Percentiles rank a stretch among this genome's conserved stretches.
These are phyloP conservation scores for Dujonia santamariae DNA, from an alignment of 1,139 yeast genomes.

Conservation along the genomic window DNA sequence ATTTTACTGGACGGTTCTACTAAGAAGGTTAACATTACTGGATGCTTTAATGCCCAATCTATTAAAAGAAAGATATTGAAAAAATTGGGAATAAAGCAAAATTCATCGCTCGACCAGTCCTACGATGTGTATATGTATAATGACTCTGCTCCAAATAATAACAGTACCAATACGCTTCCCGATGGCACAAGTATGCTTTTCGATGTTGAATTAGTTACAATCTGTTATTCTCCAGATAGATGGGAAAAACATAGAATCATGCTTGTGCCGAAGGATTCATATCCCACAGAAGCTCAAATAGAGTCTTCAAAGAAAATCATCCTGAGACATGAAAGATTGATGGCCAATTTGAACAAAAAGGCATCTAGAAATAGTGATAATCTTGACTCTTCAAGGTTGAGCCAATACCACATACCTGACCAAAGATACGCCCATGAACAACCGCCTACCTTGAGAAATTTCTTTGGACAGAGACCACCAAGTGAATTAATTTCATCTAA, in stretches of 20 bases:
- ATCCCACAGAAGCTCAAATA: slow-evolving; percentile 64
- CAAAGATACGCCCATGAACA: slow-evolving; percentile 16
- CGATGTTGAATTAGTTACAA: slow-evolving; percentile 79
- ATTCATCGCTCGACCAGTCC: slow-evolving; percentile 21
- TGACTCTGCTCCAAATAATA: slow-evolving; percentile 23
- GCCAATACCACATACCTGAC: slow-evolving; percentile 26
- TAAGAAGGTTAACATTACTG: slow-evolving; percentile 69
- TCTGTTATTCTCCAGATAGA: slow-evolving; percentile 74
- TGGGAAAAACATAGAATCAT: slow-evolving; percentile 72
- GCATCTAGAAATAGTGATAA: too few species aligned
- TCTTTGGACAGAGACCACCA: slow-evolving; percentile 91
- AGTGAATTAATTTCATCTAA: slow-evolving; percentile 89
- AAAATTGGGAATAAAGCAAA: slow-evolving; percentile 50
- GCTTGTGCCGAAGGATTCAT: slow-evolving; percentile 59
- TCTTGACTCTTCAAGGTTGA: slow-evolving; percentile 10
- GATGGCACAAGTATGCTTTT: slow-evolving; percentile 51
- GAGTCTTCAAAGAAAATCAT: slow-evolving; percentile 53
- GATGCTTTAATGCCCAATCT: slow-evolving; percentile 78
- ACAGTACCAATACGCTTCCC: slow-evolving; percentile 21
- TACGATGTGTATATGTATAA: slow-evolving; percentile 44
- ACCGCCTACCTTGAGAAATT: slow-evolving; percentile 40
- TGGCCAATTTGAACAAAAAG: slow-evolving; percentile 2
- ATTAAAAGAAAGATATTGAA: slow-evolving; percentile 70
- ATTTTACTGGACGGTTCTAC: slow-evolving; percentile 76
- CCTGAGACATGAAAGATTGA: slow-evolving; percentile 32